Conservation (phyloP, 495 filamentous ascomycete species). For the Terfezia boudieri region DNA sequence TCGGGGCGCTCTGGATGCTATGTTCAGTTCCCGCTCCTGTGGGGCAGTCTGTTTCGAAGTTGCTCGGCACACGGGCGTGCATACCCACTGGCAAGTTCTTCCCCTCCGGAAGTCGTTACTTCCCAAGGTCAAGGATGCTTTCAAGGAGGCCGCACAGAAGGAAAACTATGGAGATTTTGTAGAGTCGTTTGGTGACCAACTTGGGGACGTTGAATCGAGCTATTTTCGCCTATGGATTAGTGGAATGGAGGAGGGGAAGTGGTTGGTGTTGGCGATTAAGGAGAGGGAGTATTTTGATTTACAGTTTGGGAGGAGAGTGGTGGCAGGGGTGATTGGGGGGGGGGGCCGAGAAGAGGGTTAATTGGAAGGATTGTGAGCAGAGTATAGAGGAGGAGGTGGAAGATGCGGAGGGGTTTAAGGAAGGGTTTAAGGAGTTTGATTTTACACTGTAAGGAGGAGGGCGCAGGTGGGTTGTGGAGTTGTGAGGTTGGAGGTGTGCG, state of each 20-base stretch:
- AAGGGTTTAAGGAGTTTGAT: slow-evolving; percentile 69
- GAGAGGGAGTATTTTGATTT: slow-evolving; percentile 31
- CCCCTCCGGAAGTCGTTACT: slow-evolving; percentile 47
- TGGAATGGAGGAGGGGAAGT: slow-evolving; percentile 22
- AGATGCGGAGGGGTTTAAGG: slow-evolving; percentile 62
- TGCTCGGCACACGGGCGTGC: slow-evolving; percentile 50
- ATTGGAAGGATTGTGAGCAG: slow-evolving; percentile 72
- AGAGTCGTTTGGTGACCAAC: slow-evolving; percentile 21
- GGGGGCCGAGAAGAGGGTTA: slow-evolving; percentile 25
- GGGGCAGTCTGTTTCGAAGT: slow-evolving; percentile 86
- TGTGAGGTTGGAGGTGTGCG: not conserved
- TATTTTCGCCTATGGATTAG: slow-evolving; percentile 76
- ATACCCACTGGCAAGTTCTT: slow-evolving; percentile 87
- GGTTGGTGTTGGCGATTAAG: slow-evolving; percentile 27
- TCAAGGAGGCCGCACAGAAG: not conserved
- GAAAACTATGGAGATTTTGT: slow-evolving; percentile 5
- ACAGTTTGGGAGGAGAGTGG: slow-evolving; percentile 48
- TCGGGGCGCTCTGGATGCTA: slow-evolving; percentile 43
- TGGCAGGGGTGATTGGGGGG: slow-evolving; percentile 45
- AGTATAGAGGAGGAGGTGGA: slow-evolving; percentile 48
- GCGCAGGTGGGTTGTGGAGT: not conserved
- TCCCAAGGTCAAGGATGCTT: slow-evolving; percentile 6
- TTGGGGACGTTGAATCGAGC: slow-evolving; percentile 35
- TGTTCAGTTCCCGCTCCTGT: slow-evolving; percentile 37
- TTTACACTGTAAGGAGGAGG: slow-evolving; percentile 27